Evolutionary conservation across 345 rosid species (phyloP).

Genomic region (Odontarrhena argentea): DNA sequence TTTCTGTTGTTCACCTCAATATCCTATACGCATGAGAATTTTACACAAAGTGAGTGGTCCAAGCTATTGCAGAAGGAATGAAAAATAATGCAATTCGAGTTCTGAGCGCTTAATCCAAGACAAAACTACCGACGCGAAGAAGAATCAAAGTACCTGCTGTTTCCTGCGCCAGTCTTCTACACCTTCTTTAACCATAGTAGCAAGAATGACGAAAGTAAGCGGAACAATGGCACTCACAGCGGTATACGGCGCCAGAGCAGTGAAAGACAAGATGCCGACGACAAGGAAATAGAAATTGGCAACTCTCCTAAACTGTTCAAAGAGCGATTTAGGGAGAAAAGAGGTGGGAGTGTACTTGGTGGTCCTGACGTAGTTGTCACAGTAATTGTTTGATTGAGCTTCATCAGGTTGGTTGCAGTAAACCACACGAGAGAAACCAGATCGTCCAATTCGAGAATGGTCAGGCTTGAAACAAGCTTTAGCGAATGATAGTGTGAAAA

Average conservation of each 20-base stretch:
- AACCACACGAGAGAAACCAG: constrained; percentile 87
- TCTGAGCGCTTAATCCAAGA: not conserved
- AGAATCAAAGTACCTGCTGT: constrained; percentile 58
- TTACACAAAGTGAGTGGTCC: constrained; percentile 7
- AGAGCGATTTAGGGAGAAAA: constrained; percentile 88
- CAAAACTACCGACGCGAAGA: no score
- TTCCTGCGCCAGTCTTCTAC: constrained; percentile 86
- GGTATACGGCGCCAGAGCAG: constrained; percentile 67
- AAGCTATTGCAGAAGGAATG: constrained; percentile 6
- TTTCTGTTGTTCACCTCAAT: constrained; percentile 78
- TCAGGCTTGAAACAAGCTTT: constrained; percentile 67
- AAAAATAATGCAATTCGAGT: not conserved
- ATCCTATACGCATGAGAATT: constrained; percentile 53
- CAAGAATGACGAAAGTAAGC: constrained; percentile 68
- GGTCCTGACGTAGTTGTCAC: constrained; percentile 64
- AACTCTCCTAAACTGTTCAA: constrained; percentile 94
- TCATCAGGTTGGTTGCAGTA: constrained; percentile 74
- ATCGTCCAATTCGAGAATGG: constrained; percentile 68
- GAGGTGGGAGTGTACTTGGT: constrained; percentile 74
- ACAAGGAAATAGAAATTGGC: constrained; percentile 89
- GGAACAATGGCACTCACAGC: constrained; percentile 76
- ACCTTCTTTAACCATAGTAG: constrained; percentile 85
- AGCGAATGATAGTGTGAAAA: constrained; percentile 59
- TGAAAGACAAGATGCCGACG: constrained; percentile 71
- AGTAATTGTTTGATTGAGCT: constrained; percentile 54